These are phyloP conservation scores for Kurtzmaniella cleridarum DNA, from an alignment of 805 yeast genomes.

Conservation along the genomic window DNA sequence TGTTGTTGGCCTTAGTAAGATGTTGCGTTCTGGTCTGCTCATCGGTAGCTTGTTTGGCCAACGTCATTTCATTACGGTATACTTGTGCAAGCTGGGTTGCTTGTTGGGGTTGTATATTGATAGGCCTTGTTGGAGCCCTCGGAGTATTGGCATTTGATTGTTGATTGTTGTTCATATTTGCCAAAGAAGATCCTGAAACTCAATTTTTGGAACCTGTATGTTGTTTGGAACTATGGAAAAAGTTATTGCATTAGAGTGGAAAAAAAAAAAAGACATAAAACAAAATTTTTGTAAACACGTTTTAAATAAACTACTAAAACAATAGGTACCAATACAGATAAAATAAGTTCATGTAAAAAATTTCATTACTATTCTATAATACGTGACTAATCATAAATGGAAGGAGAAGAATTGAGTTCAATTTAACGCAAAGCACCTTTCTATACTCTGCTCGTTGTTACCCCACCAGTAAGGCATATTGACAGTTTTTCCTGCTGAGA, in stretches of 20 bases:
- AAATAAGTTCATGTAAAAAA: no score
- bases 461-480: slow-evolving; percentile 47
- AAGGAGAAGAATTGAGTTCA: no score
- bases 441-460: slow-evolving; percentile 37
- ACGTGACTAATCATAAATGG: no score
- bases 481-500: slow-evolving; percentile 16
- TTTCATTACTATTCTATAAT: no score
- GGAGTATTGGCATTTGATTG: not conserved
- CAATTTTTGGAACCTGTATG: no score
- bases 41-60: slow-evolving; percentile 58
- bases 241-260: no score
- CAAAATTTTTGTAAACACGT: no score
- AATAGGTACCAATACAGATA: no score
- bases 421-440: slow-evolving; percentile 44
- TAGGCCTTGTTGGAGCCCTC: slow-evolving; percentile 8
- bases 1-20: slow-evolving; percentile 57
- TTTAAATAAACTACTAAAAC: no score
- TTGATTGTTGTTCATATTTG: not conserved
- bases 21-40: slow-evolving; percentile 58
- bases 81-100: slow-evolving; percentile 57
- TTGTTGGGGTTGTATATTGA: slow-evolving; percentile 42
- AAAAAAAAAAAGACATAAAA: no score
- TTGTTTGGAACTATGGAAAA: no score
- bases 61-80: slow-evolving; percentile 51
- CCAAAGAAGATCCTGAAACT: no score